These are phyloP conservation scores for Aspergillaceae sp. DNA, from an alignment of 2,329 filamentous ascomycete genomes.

Conservation along the genomic window DNA sequence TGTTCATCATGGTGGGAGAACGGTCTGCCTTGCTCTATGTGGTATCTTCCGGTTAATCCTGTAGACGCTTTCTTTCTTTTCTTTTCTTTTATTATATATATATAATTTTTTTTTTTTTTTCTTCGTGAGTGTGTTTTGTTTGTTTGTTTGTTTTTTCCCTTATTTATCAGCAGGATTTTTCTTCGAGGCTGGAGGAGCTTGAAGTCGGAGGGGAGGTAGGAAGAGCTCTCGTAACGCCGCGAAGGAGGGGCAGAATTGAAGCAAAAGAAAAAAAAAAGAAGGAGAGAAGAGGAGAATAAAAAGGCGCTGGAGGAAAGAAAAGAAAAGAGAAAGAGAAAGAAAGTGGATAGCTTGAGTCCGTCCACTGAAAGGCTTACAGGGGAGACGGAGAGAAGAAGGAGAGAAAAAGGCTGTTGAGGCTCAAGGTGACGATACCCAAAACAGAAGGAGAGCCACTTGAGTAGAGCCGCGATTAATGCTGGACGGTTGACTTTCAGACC, in stretches of 20 bases:
- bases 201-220: no score
- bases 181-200: no score
- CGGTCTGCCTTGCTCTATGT: conserved; percentile 2
- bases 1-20: conserved; percentile 24
- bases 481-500: not conserved
- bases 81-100: not conserved
- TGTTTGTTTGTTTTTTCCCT: not conserved
- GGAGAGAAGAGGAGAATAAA: conserved; percentile 2
- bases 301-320: no score
- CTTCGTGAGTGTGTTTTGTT: not conserved
- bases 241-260: conserved; percentile 1
- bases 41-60: not conserved
- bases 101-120: no score
- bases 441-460: not conserved
- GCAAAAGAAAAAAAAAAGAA: not conserved
- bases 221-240: not conserved
- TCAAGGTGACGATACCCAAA: no score
- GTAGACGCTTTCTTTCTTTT: not conserved
- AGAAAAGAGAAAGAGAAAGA: not conserved
- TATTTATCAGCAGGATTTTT: no score
- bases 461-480: not conserved
- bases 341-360: no score
- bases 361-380: no score
- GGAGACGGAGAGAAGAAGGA: not conserved
- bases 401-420: not conserved